Percentiles rank a stretch among this genome's conserved stretches.
Conservation (phyloP, 169 alveolate genomes). For the Amoebophrya sp. region DNA sequence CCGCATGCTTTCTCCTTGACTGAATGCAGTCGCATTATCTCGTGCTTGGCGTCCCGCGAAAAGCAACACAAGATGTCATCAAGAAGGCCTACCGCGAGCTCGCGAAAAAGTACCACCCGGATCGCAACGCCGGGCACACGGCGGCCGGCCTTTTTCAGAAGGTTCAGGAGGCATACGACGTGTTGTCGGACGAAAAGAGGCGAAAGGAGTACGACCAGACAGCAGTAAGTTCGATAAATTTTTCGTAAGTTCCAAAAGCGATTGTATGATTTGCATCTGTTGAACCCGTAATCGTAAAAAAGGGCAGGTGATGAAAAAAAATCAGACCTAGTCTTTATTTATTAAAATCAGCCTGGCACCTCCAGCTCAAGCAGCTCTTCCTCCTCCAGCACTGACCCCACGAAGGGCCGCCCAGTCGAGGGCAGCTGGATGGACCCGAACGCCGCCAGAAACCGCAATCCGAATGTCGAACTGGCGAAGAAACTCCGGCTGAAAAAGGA, state of each 20-base stretch:
- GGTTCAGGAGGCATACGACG: constrained; percentile 70
- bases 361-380: too few relatives aligned
- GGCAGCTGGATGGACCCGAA: background rate
- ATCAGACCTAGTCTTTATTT: too few relatives aligned
- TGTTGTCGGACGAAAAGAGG: constrained; percentile 76
- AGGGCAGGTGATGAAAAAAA: too few relatives aligned
- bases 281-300: too few relatives aligned
- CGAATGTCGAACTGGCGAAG: constrained; percentile 2
- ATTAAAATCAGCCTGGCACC: too few relatives aligned
- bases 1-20: too few relatives aligned
- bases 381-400: too few relatives aligned
- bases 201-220: constrained; percentile 68
- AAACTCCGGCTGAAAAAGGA: background rate
- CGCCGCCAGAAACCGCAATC: background rate
- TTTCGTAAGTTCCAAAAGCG: too few relatives aligned
- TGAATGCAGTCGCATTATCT: constrained; percentile 47
- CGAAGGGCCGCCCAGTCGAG: background rate
- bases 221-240: too few relatives aligned
- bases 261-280: too few relatives aligned
- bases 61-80: constrained; percentile 77
- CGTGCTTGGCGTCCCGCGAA: constrained; percentile 76
- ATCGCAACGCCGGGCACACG: constrained; percentile 69
- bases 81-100: constrained; percentile 78
- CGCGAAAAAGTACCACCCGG: constrained; percentile 88
- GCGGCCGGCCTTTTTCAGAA: background rate